Evolutionary conservation across 2,329 filamentous ascomycete genomes (phyloP).

Genomic region (Talaromyces sp.): DNA sequence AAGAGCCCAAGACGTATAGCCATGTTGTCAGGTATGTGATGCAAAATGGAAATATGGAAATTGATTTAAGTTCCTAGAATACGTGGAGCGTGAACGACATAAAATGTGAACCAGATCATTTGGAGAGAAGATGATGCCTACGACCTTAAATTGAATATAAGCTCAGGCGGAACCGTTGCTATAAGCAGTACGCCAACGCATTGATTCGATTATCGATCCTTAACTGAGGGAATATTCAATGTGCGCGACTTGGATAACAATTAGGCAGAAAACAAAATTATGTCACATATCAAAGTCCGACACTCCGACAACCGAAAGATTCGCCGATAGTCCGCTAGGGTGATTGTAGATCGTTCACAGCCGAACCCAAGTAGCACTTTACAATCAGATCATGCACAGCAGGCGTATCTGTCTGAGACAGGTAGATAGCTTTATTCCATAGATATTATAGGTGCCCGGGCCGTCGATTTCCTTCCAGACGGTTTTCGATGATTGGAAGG

Average conservation of each 20-base stretch:
- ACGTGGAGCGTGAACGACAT: not conserved
- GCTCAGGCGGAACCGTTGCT: not conserved
- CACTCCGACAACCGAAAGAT: not conserved
- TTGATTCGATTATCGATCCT: not conserved
- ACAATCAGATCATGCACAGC: not conserved
- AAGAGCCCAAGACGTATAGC: not conserved
- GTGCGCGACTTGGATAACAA: not conserved
- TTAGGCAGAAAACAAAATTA: not conserved
- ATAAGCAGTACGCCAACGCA: not conserved
- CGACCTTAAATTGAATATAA: not conserved
- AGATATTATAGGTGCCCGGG: not conserved
- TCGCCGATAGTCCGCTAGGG: slow-evolving; percentile 13
- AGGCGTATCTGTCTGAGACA: not conserved
- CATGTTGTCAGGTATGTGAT: not conserved
- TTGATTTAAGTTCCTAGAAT: not conserved
- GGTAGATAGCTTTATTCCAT: not conserved
- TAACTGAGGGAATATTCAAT: not conserved
- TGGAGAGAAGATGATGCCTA: no score
- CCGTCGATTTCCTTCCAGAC: not conserved
- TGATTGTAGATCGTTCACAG: not conserved
- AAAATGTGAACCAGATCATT: not conserved
- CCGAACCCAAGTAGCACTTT: not conserved
- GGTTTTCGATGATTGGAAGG: not conserved
- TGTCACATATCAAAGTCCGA: not conserved
- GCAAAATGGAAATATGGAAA: not conserved